Evolutionary conservation across 176 grass and related monocot species (phyloP), one percentile per base, ranked within the genome.

Genomic region (Metroxylon sagu): DNA sequence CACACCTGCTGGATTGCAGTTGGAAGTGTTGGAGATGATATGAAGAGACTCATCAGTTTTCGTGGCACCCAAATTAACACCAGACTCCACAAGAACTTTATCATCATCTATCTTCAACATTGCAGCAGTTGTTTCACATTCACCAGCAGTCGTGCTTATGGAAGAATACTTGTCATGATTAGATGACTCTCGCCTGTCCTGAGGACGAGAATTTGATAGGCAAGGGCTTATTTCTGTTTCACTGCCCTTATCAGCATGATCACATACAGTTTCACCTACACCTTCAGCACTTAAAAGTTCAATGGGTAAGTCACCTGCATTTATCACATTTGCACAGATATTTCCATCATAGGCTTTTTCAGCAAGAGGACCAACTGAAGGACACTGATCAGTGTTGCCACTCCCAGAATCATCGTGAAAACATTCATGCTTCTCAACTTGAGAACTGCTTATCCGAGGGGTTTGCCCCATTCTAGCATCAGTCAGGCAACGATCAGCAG

Each of bases 341-440:
- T 73, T 69, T 16, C 1, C 43, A 69, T 76, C 29, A 35, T 56
- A 53, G 48, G 16, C 70, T 75, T 78, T 64, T 68, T 65, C 71
- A 71, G 23, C 59, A 26, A 54, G 65, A 16, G 59, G 56, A 63
- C 48, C 50, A 64, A 57, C 61, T 18, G 49, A 68, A 61, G 4
- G 27, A 62, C 18, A 53, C 6, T 66, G 68, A 27, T 57, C 60
- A 61, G 70, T 57, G 76, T 76, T 72, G 75, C 71, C 60, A 57
- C 65, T 82, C 59, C 54, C 72, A 30, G 82, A 80, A 85, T 78
- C 83, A 75, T 69, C 52, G 74, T 77, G 73, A 48, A 89, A 61
- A 71, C 72, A 50, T 4, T 72, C 72, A 48, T 71, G 68, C 30
- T 71, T 85, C 53, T 77, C 74, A 16, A 50, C 76, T 72, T 82